Conservation (phyloP, 78 protist genomes). For the Parvularia atlantis region DNA sequence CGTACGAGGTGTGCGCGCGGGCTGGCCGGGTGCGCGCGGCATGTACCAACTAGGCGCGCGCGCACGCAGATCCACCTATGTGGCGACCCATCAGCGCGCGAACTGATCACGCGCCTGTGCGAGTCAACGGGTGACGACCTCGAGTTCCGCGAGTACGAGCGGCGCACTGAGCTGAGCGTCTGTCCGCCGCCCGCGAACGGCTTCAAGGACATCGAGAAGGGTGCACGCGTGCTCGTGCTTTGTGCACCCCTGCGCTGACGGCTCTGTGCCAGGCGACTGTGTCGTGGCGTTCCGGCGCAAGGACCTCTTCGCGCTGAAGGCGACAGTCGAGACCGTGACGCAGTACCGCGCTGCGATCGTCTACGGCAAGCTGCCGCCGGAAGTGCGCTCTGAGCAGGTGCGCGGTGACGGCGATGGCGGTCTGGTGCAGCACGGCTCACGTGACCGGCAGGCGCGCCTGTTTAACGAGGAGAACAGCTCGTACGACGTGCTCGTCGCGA, state of each 20-base stretch:
- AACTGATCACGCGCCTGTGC: constrained; percentile 2
- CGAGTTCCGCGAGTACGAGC: constrained; percentile 17
- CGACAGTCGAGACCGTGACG: constrained; percentile 6
- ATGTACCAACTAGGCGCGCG: not conserved
- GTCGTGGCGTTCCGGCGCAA: constrained; percentile 19
- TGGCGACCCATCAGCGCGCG: constrained; percentile 33
- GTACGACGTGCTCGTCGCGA: constrained; percentile 39
- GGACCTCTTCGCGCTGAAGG: not conserved
- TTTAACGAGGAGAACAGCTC: constrained; percentile 16
- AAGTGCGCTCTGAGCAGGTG: not conserved
- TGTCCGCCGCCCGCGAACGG: too few relatives aligned
- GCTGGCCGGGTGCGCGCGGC: not conserved
- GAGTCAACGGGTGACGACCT: constrained; percentile 26
- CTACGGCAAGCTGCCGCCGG: constrained; percentile 34
- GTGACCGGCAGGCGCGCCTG: constrained; percentile 9
- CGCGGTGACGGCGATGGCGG: not conserved
- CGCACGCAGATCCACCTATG: constrained; percentile 43
- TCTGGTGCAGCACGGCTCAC: too few relatives aligned
- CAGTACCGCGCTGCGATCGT: not conserved
- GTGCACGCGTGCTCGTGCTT: too few relatives aligned
- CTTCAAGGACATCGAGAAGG: too few relatives aligned
- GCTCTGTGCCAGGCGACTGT: constrained; percentile 27
- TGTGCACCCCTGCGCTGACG: too few relatives aligned
- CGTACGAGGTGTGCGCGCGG: not conserved
- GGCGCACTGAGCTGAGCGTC: constrained; percentile 15